These are phyloP conservation scores for Perkinsela sp. DNA, from an alignment of 208 protist genomes.

Conservation along the genomic window DNA sequence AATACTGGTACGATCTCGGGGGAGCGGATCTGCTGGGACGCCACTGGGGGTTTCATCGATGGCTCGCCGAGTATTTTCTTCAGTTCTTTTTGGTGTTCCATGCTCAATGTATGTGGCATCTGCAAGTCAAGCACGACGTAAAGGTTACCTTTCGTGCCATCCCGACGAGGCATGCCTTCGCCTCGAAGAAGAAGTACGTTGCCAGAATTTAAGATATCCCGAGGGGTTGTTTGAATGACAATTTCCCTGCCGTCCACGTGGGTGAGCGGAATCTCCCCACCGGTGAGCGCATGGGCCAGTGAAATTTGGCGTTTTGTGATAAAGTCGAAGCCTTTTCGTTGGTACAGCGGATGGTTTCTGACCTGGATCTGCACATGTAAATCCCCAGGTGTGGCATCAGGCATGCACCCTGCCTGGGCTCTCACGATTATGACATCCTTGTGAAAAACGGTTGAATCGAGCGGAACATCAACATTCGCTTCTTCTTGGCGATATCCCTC, in stretches of 20 bases:
- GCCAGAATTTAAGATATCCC: slow-evolving; percentile 23
- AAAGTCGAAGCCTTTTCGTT: slow-evolving; percentile 73
- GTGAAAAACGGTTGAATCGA: slow-evolving; percentile 77
- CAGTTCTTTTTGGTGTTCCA: slow-evolving; percentile 20
- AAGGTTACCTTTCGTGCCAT: slow-evolving; percentile 30
- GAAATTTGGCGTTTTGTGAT: slow-evolving; percentile 60
- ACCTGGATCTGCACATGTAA: slow-evolving; percentile 81
- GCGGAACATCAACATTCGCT: slow-evolving; percentile 75
- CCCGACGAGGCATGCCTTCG: slow-evolving; percentile 43
- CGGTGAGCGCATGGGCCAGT: slow-evolving; percentile 73
- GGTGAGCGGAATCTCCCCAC: slow-evolving; percentile 44
- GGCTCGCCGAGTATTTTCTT: slow-evolving; percentile 22
- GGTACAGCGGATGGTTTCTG: slow-evolving; percentile 63
- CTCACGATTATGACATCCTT: slow-evolving; percentile 77
- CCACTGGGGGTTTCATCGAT: slow-evolving; percentile 7
- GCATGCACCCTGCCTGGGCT: slow-evolving; percentile 76
- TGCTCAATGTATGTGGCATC: slow-evolving; percentile 32
- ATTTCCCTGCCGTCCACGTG: slow-evolving; percentile 63
- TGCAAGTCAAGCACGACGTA: slow-evolving; percentile 43
- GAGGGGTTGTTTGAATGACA: slow-evolving; percentile 26
- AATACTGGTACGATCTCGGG: neutral
- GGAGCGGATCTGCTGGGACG: neutral
- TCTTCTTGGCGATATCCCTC: slow-evolving; percentile 66
- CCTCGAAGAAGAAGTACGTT: slow-evolving; percentile 20
- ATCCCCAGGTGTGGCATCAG: slow-evolving; percentile 72